A percentile compares a stretch with the other conserved stretches of the same genome.
Evolutionary conservation across 306 rosid species (phyloP).

Genomic region (Crotalaria pallida): DNA sequence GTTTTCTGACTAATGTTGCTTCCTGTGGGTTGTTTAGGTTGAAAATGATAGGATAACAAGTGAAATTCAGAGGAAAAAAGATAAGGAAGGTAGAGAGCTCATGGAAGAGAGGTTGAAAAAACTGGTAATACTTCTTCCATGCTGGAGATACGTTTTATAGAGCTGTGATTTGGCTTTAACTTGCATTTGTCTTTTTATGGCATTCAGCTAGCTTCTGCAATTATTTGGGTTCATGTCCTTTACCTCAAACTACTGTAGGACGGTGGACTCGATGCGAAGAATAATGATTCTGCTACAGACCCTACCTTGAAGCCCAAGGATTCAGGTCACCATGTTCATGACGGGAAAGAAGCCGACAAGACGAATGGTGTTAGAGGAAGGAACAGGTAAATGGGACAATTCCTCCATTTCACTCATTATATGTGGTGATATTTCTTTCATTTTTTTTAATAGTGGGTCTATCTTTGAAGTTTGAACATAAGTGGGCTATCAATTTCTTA

Average conservation of each 20-base stretch:
- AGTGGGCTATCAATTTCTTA: slow-evolving; percentile 4
- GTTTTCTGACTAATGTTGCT: slow-evolving; percentile 3
- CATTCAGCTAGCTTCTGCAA: slow-evolving; percentile 99
- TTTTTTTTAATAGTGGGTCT: background rate
- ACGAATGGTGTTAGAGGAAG: slow-evolving; percentile 68
- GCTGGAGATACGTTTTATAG: slow-evolving; percentile 59
- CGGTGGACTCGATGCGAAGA: slow-evolving; percentile 64
- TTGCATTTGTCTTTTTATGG: slow-evolving; percentile 75
- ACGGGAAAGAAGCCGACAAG: slow-evolving; percentile 48
- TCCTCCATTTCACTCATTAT: background rate
- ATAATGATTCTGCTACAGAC: slow-evolving; percentile 48
- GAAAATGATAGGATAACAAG: slow-evolving; percentile 73
- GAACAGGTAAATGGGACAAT: slow-evolving; percentile 44
- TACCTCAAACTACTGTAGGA: slow-evolving; percentile 99
- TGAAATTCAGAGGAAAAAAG: slow-evolving; percentile 83
- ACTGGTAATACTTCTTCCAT: slow-evolving; percentile 72
- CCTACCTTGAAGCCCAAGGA: slow-evolving; percentile 49
- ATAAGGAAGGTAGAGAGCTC: slow-evolving; percentile 68
- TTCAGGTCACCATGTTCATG: slow-evolving; percentile 42
- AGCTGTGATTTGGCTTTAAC: slow-evolving; percentile 73
- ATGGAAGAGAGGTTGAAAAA: slow-evolving; percentile 69
- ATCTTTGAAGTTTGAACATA: background rate
- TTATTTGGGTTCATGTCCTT: slow-evolving; percentile 99
- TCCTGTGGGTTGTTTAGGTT: slow-evolving; percentile 46
- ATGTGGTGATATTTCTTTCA: background rate